phyloP scores from a whole-genome alignment of 176 grass and related monocot genomes.

The Triticum dicoccoides region DNA sequence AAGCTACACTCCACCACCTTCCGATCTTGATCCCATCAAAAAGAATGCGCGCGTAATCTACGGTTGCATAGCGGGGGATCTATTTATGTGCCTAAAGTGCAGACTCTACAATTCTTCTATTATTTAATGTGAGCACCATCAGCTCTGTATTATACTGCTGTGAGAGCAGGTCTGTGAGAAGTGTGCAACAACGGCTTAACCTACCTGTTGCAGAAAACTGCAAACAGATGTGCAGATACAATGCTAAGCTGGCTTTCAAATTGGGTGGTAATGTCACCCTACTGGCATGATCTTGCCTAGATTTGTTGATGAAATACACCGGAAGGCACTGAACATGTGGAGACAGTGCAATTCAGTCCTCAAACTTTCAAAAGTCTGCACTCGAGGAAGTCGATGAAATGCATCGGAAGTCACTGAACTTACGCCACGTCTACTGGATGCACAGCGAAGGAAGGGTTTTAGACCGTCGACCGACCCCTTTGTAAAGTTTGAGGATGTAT shows the following conservation, averaged over 20 bases:
- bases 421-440: too few species aligned
- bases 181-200: too few species aligned
- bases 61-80: background rate
- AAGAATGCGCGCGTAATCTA: background rate
- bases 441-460: too few species aligned
- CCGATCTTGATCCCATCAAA: constrained; percentile 3
- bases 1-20: constrained; percentile 29
- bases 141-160: background rate
- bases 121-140: background rate
- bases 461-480: too few species aligned
- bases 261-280: background rate
- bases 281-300: background rate
- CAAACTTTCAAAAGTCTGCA: background rate
- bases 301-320: background rate
- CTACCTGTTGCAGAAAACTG: too few species aligned
- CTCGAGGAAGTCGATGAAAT: background rate
- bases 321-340: too few species aligned
- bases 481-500: too few species aligned
- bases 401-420: background rate
- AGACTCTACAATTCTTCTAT: background rate
- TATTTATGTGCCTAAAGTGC: background rate
- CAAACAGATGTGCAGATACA: background rate
- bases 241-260: constrained; percentile 5
- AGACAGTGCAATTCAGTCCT: background rate
- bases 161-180: too few species aligned